These are phyloP conservation scores for Coprinopsis marcescibilis DNA, from an alignment of 768 basidiomycete genomes.

Conservation along the genomic window DNA sequence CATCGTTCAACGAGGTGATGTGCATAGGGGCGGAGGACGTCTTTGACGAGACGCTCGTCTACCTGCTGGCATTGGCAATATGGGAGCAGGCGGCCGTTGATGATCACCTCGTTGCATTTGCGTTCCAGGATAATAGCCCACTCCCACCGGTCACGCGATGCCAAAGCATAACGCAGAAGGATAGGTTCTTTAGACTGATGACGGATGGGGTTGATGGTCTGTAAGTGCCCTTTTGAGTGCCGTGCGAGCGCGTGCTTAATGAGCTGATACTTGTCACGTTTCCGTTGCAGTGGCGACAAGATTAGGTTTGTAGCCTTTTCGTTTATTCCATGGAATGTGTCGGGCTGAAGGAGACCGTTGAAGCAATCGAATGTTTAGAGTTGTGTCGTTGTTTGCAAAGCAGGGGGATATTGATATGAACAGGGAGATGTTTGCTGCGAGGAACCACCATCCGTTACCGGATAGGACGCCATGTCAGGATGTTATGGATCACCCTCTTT, in stretches of 20 bases:
- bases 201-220: neutral
- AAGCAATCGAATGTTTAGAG: neutral
- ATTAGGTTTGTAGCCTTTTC: neutral
- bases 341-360: neutral
- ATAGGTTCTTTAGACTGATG: constrained; percentile 1
- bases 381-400: constrained; percentile 2
- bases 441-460: neutral
- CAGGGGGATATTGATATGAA: constrained; percentile 8
- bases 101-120: constrained; percentile 4
- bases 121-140: neutral
- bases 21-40: constrained; percentile 1
- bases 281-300: too few relatives aligned
- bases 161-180: constrained; percentile 3
- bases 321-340: neutral
- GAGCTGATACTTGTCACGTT: neutral
- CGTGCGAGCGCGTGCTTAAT: neutral
- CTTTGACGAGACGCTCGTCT: neutral
- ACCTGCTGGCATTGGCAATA: neutral
- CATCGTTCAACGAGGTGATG: neutral
- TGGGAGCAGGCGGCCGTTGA: constrained; percentile 5
- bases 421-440: constrained; percentile 6
- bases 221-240: neutral
- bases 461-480: constrained; percentile 7
- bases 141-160: constrained; percentile 5
- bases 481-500: constrained; percentile 1